Percentiles rank a stretch among this genome's conserved stretches.
phyloP scores from a whole-genome alignment of 345 rosid species.

The Eucalyptus sp. region DNA sequence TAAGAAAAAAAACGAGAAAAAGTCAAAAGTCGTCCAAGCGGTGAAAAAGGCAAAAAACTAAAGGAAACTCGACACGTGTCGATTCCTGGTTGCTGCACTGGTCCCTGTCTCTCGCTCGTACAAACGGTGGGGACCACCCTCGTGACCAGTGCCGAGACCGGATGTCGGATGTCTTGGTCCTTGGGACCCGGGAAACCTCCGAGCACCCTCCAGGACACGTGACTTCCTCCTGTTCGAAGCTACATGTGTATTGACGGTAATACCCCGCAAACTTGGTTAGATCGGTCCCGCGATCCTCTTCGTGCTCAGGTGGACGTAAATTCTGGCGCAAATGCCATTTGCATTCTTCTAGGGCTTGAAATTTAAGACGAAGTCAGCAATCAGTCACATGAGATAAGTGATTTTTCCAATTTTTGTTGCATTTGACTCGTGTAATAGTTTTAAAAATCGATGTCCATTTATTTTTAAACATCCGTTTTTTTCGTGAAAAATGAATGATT shows the following conservation, averaged over 20 bases:
- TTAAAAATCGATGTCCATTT: not conserved
- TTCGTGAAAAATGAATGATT: not conserved
- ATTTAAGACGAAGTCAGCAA: not conserved
- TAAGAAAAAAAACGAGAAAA: not conserved
- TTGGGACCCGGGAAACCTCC: not conserved
- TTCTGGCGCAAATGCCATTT: not conserved
- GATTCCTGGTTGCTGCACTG: not conserved
- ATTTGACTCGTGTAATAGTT: not conserved
- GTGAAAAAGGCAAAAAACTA: not conserved
- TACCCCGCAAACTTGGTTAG: rapidly evolving
- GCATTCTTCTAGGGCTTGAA: not conserved
- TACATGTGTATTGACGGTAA: not conserved
- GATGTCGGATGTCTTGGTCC: not conserved
- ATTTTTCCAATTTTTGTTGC: not conserved
- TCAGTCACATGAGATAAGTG: rapidly evolving
- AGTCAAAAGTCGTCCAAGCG: not conserved
- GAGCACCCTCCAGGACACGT: not conserved
- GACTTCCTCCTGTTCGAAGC: not conserved
- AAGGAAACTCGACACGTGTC: not conserved
- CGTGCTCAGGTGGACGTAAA: not conserved
- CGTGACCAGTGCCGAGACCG: not conserved
- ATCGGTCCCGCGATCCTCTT: rapidly evolving
- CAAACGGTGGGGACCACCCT: not conserved
- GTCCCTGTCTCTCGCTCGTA: not conserved
- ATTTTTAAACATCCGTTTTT: rapidly evolving